phyloP scores from a whole-genome alignment of 306 rosid genomes.

The Hylodesmum podocarpum region DNA sequence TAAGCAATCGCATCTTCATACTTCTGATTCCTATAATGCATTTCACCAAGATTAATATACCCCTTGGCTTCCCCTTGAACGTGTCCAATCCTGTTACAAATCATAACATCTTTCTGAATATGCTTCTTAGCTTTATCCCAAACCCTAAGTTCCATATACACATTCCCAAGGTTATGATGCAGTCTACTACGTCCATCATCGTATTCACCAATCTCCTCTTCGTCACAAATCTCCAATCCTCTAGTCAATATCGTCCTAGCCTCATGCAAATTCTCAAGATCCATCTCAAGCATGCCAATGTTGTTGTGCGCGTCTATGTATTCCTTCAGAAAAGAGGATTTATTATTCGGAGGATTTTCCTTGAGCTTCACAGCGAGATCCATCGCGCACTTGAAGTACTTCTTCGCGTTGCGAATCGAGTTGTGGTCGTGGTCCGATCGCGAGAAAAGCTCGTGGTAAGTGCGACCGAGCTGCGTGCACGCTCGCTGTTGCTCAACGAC shows the following conservation, averaged over 20 bases:
- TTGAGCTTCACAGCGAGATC: slow-evolving; percentile 60
- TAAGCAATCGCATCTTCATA: slow-evolving; percentile 62
- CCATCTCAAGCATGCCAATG: slow-evolving; percentile 86
- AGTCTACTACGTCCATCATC: slow-evolving; percentile 84
- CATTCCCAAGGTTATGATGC: slow-evolving; percentile 87
- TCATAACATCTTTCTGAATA: slow-evolving; percentile 65
- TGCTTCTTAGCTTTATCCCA: slow-evolving; percentile 70
- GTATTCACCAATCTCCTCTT: slow-evolving; percentile 70
- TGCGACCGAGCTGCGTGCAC: slow-evolving; percentile 88
- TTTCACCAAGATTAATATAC: slow-evolving; percentile 73
- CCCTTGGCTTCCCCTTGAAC: slow-evolving; percentile 94
- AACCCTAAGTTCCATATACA: slow-evolving; percentile 68
- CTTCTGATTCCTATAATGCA: slow-evolving; percentile 71
- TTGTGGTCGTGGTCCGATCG: slow-evolving; percentile 59
- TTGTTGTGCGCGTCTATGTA: slow-evolving; percentile 87
- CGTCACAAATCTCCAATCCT: slow-evolving; percentile 71
- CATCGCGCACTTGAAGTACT: slow-evolving; percentile 75
- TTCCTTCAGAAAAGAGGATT: slow-evolving; percentile 60
- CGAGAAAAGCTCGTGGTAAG: slow-evolving; percentile 63
- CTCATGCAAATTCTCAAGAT: slow-evolving; percentile 71
- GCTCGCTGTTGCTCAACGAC: slow-evolving; percentile 89
- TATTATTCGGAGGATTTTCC: slow-evolving; percentile 56
- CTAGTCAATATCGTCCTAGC: slow-evolving; percentile 51
- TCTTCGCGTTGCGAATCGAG: slow-evolving; percentile 69
- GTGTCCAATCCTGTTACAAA: slow-evolving; percentile 75